Evolutionary conservation across 768 basidiomycete genomes (phyloP).

Genomic region (Agrocybe chaxingu): DNA sequence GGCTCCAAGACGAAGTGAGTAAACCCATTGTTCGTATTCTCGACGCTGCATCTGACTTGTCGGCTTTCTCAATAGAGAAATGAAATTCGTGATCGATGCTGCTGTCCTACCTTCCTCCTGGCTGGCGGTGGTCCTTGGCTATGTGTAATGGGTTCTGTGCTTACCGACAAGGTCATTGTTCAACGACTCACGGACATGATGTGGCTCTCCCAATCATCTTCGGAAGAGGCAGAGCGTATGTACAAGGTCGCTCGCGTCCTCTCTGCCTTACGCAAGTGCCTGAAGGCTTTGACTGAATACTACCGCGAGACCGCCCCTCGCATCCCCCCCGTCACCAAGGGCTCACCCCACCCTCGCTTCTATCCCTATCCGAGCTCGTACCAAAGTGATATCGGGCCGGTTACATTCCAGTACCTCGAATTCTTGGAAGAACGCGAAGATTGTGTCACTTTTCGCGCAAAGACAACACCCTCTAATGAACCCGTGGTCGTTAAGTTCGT

Average conservation of each 20-base stretch:
- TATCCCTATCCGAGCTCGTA: conserved; percentile 17
- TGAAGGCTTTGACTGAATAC: conserved; percentile 10
- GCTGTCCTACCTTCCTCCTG: conserved; percentile 17
- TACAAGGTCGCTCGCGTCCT: conserved; percentile 9
- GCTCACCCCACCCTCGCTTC: conserved; percentile 13
- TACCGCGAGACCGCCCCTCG: conserved; percentile 1
- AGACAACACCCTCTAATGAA: not conserved
- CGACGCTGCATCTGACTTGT: conserved; percentile 1
- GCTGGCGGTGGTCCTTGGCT: conserved; percentile 18
- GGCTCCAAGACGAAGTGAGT: conserved; percentile 10
- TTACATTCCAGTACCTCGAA: conserved; percentile 14
- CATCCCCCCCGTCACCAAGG: conserved; percentile 2
- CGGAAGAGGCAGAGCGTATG: conserved; percentile 15
- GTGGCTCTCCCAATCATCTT: conserved; percentile 17
- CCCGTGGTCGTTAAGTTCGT: conserved; percentile 36
- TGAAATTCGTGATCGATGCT: conserved; percentile 16
- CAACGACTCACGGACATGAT: conserved; percentile 18
- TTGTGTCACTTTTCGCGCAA: conserved; percentile 23
- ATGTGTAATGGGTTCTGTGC: conserved; percentile 14
- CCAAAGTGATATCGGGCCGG: not conserved
- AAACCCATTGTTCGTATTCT: not conserved
- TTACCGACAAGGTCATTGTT: conserved; percentile 18
- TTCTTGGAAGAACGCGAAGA: conserved; percentile 14
- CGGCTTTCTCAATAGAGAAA: not conserved
- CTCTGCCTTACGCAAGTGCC: conserved; percentile 11